phyloP scores from a whole-genome alignment of 2,329 filamentous ascomycete species.

The Plenodomus biglobosus region DNA sequence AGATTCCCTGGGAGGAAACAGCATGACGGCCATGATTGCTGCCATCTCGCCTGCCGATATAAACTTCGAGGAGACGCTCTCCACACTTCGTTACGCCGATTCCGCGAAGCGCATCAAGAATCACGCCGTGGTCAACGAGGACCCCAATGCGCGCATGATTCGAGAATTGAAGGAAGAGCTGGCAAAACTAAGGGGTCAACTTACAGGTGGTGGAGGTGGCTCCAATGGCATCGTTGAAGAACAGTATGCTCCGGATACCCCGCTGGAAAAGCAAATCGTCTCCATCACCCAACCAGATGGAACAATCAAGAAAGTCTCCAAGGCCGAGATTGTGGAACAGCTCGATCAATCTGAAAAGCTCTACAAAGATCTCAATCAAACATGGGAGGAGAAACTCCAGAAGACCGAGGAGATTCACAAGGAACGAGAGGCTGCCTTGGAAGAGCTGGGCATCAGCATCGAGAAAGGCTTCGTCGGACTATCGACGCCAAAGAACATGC shows the following conservation, averaged over 20 bases:
- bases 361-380: conserved; percentile 93
- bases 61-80: conserved; percentile 97
- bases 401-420: conserved; percentile 98
- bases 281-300: conserved; percentile 88
- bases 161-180: conserved; percentile 95
- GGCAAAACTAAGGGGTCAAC: conserved; percentile 79
- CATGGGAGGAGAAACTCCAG: conserved; percentile 93
- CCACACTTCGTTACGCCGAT: conserved; percentile 93
- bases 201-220: conserved; percentile 54
- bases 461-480: conserved; percentile 97
- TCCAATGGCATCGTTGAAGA: conserved; percentile 60
- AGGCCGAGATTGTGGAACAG: conserved; percentile 97
- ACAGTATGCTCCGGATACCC: conserved; percentile 88
- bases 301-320: conserved; percentile 89
- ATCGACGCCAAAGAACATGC: conserved; percentile 98
- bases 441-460: conserved; percentile 97
- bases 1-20: conserved; percentile 95
- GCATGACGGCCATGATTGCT: conserved; percentile 99
- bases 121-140: conserved; percentile 97
- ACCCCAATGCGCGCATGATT: conserved; percentile 98
- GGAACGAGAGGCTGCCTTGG: conserved; percentile 88
- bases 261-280: conserved; percentile 92
- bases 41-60: conserved; percentile 98
- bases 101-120: conserved; percentile 99
- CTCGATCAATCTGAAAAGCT: conserved; percentile 95